Percentiles rank a stretch among this genome's conserved stretches.
Conservation (phyloP, 164 flowering plant species). For the Stephania japonica region DNA sequence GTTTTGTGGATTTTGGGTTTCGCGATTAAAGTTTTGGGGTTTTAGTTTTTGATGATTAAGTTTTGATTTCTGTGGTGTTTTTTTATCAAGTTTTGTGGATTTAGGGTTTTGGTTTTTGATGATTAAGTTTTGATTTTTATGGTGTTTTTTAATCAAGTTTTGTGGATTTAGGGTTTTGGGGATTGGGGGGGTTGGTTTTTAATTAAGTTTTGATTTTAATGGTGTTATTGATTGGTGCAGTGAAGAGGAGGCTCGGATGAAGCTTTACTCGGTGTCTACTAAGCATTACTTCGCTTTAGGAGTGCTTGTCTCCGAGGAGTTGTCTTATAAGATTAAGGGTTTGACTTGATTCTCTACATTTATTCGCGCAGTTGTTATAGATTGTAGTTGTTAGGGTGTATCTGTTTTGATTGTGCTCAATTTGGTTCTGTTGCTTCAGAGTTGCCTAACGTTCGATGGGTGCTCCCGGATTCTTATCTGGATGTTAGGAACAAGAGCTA, state of each 20-base stretch:
- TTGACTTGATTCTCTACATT: background rate
- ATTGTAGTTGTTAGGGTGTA: background rate
- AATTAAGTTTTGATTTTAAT: background rate
- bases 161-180: background rate
- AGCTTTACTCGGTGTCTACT: slow-evolving; percentile 40
- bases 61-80: background rate
- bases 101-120: background rate
- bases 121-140: background rate
- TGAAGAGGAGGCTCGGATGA: slow-evolving; percentile 35
- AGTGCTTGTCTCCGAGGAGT: slow-evolving; percentile 30
- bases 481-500: slow-evolving; percentile 35
- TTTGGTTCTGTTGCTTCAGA: slow-evolving; percentile 17
- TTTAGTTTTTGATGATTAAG: background rate
- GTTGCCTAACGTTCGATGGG: slow-evolving; percentile 37
- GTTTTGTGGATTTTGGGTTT: background rate
- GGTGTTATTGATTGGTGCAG: slow-evolving; percentile 14
- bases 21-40: background rate
- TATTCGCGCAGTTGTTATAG: background rate
- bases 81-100: too few species aligned
- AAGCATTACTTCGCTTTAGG: slow-evolving; percentile 38
- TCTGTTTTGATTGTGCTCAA: background rate
- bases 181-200: too few species aligned
- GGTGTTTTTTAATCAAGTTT: background rate
- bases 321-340: slow-evolving; percentile 33
- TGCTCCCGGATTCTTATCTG: slow-evolving; percentile 43